These are phyloP conservation scores for Anastatica hierochuntica DNA, from an alignment of 345 rosid genomes.

Conservation along the genomic window DNA sequence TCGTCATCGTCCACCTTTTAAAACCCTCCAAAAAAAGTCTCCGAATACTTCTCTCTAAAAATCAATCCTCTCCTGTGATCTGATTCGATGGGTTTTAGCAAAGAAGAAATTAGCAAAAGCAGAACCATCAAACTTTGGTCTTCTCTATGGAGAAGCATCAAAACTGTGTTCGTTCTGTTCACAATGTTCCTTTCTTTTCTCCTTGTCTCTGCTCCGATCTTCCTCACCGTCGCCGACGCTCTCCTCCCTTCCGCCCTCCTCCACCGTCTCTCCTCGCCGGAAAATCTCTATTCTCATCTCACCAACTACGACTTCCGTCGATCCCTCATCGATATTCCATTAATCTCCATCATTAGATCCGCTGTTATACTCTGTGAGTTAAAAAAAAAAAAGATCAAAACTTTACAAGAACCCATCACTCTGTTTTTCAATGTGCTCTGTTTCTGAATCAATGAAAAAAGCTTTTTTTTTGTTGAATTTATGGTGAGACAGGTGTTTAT, in stretches of 20 bases:
- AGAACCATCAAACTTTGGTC: constrained; percentile 29
- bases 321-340: constrained; percentile 80
- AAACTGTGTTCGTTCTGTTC: constrained; percentile 64
- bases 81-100: constrained; percentile 65
- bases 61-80: too few species aligned
- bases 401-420: not conserved
- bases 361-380: constrained; percentile 81
- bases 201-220: constrained; percentile 71
- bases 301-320: constrained; percentile 57
- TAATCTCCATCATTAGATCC: constrained; percentile 71
- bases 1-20: too few species aligned
- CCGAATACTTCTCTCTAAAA: not conserved
- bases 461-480: not conserved
- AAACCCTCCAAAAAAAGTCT: not conserved
- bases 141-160: constrained; percentile 45
- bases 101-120: constrained; percentile 41
- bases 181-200: constrained; percentile 69
- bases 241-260: constrained; percentile 75
- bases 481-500: constrained; percentile 71
- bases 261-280: constrained; percentile 48
- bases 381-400: not conserved
- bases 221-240: constrained; percentile 67
- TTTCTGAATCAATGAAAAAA: not conserved
- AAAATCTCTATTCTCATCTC: constrained; percentile 26
- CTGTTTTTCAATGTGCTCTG: not conserved